phyloP scores from a whole-genome alignment of 2,329 filamentous ascomycete species.

The Drechslerella coelobrocha region DNA sequence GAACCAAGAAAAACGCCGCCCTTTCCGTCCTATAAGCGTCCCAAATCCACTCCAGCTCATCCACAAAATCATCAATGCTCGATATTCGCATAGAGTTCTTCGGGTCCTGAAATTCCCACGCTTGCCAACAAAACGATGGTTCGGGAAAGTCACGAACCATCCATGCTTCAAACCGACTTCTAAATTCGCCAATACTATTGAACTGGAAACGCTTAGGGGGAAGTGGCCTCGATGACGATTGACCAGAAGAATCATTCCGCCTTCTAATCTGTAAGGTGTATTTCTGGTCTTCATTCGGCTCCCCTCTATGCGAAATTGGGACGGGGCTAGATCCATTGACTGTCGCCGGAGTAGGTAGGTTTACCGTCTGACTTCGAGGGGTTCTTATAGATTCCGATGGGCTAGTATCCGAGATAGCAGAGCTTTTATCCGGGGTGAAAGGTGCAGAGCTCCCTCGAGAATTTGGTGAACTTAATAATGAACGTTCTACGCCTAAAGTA shows the following conservation, averaged over 20 bases:
- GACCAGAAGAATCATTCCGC: not conserved
- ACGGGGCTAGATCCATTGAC: too few relatives aligned
- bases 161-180: slow-evolving; percentile 16
- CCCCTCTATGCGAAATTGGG: too few relatives aligned
- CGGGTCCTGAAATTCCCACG: slow-evolving; percentile 9
- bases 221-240: not conserved
- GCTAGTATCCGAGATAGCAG: too few relatives aligned
- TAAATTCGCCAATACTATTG: slow-evolving; percentile 13
- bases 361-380: too few relatives aligned
- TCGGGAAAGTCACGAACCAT: slow-evolving; percentile 11
- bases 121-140: slow-evolving; percentile 17
- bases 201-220: slow-evolving; percentile 15
- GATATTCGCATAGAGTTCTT: not conserved
- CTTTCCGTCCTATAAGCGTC: not conserved
- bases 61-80: not conserved
- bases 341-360: too few relatives aligned
- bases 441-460: too few relatives aligned
- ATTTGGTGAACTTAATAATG: too few relatives aligned
- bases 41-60: slow-evolving; percentile 6
- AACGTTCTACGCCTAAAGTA: too few relatives aligned
- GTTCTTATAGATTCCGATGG: too few relatives aligned
- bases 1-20: slow-evolving; percentile 19
- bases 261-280: slow-evolving; percentile 5
- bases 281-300: too few relatives aligned
- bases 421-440: too few relatives aligned